These are phyloP conservation scores for Limtongozyma cylindracea DNA, from an alignment of 805 yeast genomes.

Conservation along the genomic window DNA sequence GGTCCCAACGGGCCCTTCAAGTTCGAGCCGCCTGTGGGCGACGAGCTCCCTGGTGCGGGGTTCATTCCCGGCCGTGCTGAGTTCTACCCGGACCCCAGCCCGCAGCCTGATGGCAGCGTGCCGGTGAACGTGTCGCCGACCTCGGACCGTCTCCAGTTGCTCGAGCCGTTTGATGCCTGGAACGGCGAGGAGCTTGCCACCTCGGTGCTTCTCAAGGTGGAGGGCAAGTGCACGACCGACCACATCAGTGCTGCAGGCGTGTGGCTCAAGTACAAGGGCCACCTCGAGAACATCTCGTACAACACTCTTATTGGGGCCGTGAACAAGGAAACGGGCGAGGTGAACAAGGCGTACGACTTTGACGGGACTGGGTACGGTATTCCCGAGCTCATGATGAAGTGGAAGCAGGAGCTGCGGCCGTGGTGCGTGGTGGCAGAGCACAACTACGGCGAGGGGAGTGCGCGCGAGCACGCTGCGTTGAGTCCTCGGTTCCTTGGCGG, in stretches of 20 bases:
- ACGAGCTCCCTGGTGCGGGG: slow-evolving; percentile 61
- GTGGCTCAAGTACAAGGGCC: slow-evolving; percentile 97
- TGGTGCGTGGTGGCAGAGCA: slow-evolving; percentile 97
- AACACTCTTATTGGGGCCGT: slow-evolving; percentile 94
- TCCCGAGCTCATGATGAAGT: slow-evolving; percentile 91
- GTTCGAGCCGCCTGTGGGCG: slow-evolving; percentile 62
- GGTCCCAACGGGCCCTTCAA: slow-evolving; percentile 51
- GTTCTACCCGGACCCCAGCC: slow-evolving; percentile 52
- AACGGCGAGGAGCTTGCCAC: slow-evolving; percentile 61
- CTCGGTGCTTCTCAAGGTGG: slow-evolving; percentile 65
- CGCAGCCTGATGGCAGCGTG: slow-evolving; percentile 34
- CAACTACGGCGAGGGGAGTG: slow-evolving; percentile 97
- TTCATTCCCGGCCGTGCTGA: slow-evolving; percentile 51
- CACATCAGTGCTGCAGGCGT: slow-evolving; percentile 98
- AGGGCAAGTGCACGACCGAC: slow-evolving; percentile 96
- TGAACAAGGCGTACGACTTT: slow-evolving; percentile 69
- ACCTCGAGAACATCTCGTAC: slow-evolving; percentile 81
- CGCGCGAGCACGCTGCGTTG: slow-evolving; percentile 96
- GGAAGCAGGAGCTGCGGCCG: slow-evolving; percentile 67
- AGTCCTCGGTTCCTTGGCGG: slow-evolving; percentile 94
- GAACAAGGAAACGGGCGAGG: slow-evolving; percentile 91
- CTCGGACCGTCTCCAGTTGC: slow-evolving; percentile 77
- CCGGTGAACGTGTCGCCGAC: slow-evolving; percentile 51
- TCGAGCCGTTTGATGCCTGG: slow-evolving; percentile 81
- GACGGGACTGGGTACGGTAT: slow-evolving; percentile 59